These are phyloP conservation scores for Fusarium hostae DNA, from an alignment of 2,329 filamentous ascomycete species.

Conservation along the genomic window DNA sequence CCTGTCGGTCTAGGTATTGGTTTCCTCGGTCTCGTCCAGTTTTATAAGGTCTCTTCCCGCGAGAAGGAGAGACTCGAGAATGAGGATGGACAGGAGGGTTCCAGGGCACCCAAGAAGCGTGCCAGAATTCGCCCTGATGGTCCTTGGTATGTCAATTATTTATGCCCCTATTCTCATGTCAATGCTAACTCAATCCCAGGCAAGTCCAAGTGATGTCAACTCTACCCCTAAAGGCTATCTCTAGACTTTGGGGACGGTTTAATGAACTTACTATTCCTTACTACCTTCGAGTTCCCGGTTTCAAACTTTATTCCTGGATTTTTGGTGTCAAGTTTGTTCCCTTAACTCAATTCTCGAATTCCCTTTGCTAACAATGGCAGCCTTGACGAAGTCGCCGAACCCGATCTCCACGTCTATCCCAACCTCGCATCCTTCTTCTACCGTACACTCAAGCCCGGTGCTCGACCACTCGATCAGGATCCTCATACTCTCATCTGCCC, in stretches of 20 bases:
- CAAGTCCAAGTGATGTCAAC: constrained; percentile 95
- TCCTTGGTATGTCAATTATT: constrained; percentile 70
- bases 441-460: constrained; percentile 88
- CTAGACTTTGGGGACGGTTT: constrained; percentile 88
- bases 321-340: constrained; percentile 81
- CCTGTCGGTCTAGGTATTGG: constrained; percentile 86
- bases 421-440: constrained; percentile 99
- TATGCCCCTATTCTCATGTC: constrained; percentile 21
- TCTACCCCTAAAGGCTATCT: constrained; percentile 88
- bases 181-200: constrained; percentile 54
- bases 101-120: constrained; percentile 60
- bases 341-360: neutral
- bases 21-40: constrained; percentile 84
- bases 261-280: constrained; percentile 91
- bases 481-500: constrained; percentile 85
- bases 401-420: constrained; percentile 87
- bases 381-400: constrained; percentile 86
- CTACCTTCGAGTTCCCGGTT: constrained; percentile 86
- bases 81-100: constrained; percentile 56
- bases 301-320: constrained; percentile 89
- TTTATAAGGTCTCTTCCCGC: constrained; percentile 77
- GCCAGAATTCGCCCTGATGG: constrained; percentile 80
- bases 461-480: constrained; percentile 84
- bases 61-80: constrained; percentile 63
- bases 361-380: constrained; percentile 55